These are phyloP conservation scores for Eustoma russellianum DNA, from an alignment of 257 asterid species.

Conservation along the genomic window DNA sequence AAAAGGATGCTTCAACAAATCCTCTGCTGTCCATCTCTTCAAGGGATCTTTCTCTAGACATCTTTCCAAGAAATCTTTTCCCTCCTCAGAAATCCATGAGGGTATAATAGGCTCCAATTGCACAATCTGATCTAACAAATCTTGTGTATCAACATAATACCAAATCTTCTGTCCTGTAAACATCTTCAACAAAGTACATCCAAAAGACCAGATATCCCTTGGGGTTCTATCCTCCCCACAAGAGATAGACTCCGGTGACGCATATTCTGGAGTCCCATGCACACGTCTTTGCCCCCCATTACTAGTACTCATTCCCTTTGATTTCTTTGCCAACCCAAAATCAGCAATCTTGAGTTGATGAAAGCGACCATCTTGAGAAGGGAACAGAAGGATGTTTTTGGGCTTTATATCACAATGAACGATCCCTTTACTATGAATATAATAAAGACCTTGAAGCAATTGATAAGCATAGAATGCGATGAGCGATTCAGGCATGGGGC, in stretches of 20 bases:
- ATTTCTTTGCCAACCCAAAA: slow-evolving; percentile 7
- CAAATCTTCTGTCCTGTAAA: background rate
- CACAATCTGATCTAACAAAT: background rate
- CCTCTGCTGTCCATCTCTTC: slow-evolving; percentile 6
- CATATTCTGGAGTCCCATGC: background rate
- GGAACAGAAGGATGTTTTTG: slow-evolving; percentile 6
- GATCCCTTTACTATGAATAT: slow-evolving; percentile 1
- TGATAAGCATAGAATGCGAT: background rate
- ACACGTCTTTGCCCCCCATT: background rate
- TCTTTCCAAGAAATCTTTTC: slow-evolving; percentile 1
- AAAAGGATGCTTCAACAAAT: slow-evolving; percentile 6
- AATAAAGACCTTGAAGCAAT: background rate
- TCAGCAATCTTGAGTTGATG: slow-evolving; percentile 10
- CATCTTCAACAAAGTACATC: slow-evolving; percentile 12
- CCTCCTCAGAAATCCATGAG: background rate
- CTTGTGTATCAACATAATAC: background rate
- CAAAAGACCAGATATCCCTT: slow-evolving; percentile 10
- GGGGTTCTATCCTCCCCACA: background rate
- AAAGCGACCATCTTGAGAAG: background rate
- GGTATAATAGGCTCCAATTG: background rate
- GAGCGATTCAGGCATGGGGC: background rate
- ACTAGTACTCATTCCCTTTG: background rate
- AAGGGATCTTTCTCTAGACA: background rate
- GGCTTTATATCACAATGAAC: slow-evolving; percentile 19
- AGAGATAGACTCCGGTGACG: slow-evolving; percentile 1